A percentile compares a stretch with the other conserved stretches of the same genome.
These are phyloP conservation scores for Tarenaya hassleriana DNA, from an alignment of 345 rosid species.

Conservation along the genomic window DNA sequence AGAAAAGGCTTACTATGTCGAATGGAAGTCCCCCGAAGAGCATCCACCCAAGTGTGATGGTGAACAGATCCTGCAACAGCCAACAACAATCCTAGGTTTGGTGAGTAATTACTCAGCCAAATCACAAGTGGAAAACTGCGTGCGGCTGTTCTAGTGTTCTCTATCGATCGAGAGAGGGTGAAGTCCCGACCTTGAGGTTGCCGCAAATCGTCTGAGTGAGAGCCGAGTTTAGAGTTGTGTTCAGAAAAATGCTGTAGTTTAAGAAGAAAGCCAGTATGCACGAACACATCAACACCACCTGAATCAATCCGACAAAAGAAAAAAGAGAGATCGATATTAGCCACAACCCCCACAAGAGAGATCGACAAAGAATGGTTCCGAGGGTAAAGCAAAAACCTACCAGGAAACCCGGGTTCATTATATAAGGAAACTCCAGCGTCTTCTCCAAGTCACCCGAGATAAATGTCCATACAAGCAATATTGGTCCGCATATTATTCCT, in stretches of 20 bases:
- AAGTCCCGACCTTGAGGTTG: slow-evolving; percentile 78
- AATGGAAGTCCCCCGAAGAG: slow-evolving; percentile 97
- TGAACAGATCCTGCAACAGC: slow-evolving; percentile 77
- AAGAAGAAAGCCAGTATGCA: slow-evolving; percentile 89
- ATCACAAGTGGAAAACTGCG: no score
- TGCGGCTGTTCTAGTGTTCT: no score
- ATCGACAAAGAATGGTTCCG: slow-evolving; percentile 5
- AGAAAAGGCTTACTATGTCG: slow-evolving; percentile 53
- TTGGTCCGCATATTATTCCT: slow-evolving; percentile 82
- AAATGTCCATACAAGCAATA: slow-evolving; percentile 81
- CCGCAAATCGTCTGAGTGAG: slow-evolving; percentile 96
- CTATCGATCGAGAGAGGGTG: no score
- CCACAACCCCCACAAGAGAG: no score
- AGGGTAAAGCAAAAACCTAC: slow-evolving; percentile 33
- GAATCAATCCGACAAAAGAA: slow-evolving; percentile 25
- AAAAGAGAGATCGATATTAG: slow-evolving; percentile 6
- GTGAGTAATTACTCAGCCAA: no score
- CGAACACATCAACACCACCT: slow-evolving; percentile 74
- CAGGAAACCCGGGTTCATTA: slow-evolving; percentile 77
- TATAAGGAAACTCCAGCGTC: slow-evolving; percentile 56
- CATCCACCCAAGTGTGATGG: slow-evolving; percentile 87
- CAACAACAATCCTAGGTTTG: no score
- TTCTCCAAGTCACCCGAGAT: slow-evolving; percentile 57
- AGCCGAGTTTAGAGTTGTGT: slow-evolving; percentile 96
- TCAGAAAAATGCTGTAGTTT: slow-evolving; percentile 88